phyloP scores from a whole-genome alignment of 2,329 filamentous ascomycete species.

The Tolypocladium endophyticum region DNA sequence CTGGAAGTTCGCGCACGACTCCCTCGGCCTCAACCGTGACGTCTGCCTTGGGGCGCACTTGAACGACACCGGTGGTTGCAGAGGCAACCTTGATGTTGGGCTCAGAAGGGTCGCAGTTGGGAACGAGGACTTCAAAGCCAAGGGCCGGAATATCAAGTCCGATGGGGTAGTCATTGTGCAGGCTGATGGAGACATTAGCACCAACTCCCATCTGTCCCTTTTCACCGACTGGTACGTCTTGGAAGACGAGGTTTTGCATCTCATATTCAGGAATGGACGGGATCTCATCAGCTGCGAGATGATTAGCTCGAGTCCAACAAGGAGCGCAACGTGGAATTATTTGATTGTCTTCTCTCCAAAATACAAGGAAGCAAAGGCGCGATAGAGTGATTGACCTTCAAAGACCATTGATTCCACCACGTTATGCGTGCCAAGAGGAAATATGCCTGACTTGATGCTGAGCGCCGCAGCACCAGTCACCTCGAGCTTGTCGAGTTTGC shows the following conservation, averaged over 20 bases:
- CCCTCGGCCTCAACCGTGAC: slow-evolving; percentile 62
- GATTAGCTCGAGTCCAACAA: slow-evolving; percentile 16
- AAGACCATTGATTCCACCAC: slow-evolving; percentile 68
- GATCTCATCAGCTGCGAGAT: slow-evolving; percentile 50
- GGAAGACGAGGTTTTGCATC: slow-evolving; percentile 69
- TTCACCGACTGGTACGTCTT: slow-evolving; percentile 50
- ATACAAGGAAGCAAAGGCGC: slow-evolving; percentile 49
- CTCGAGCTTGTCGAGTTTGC: slow-evolving; percentile 59
- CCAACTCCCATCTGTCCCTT: slow-evolving; percentile 55
- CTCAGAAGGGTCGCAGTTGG: slow-evolving; percentile 64
- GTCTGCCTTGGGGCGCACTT: slow-evolving; percentile 56
- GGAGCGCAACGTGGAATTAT: slow-evolving; percentile 12
- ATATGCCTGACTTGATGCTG: slow-evolving; percentile 64
- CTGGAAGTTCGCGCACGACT: slow-evolving; percentile 61
- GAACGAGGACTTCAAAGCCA: slow-evolving; percentile 74
- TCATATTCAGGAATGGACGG: slow-evolving; percentile 73
- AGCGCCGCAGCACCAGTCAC: slow-evolving; percentile 66
- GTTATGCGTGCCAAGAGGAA: slow-evolving; percentile 67
- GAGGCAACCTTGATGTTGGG: slow-evolving; percentile 70
- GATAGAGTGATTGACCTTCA: slow-evolving; percentile 70
- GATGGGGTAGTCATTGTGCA: slow-evolving; percentile 70
- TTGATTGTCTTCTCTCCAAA: slow-evolving; percentile 45
- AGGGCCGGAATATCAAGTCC: slow-evolving; percentile 68
- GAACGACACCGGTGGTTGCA: slow-evolving; percentile 56
- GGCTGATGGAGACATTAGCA: slow-evolving; percentile 64